phyloP scores from a whole-genome alignment of 257 asterid genomes.

The Asclepias syriaca region DNA sequence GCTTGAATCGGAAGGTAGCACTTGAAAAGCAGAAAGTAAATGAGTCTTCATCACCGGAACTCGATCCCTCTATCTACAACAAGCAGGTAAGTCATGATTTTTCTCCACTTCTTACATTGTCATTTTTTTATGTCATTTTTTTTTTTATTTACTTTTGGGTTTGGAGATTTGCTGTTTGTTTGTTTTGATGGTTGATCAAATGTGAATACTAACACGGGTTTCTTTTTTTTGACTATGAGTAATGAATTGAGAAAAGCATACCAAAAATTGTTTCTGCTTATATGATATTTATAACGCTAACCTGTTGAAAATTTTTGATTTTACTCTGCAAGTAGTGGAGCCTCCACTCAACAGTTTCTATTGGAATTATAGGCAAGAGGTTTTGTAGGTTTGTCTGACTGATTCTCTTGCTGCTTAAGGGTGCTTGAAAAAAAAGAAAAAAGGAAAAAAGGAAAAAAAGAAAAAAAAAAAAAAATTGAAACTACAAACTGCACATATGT shows the following conservation, averaged over 20 bases:
- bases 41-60: slow-evolving; percentile 26
- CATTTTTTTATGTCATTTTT: not conserved
- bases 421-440: not conserved
- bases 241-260: not conserved
- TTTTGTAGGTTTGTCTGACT: not conserved
- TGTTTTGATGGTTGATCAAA: not conserved
- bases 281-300: not conserved
- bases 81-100: slow-evolving; percentile 48
- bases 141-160: not conserved
- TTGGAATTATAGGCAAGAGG: not conserved
- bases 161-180: not conserved
- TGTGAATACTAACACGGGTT: not conserved
- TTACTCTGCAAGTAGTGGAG: not conserved
- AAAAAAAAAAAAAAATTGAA: not conserved
- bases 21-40: slow-evolving; percentile 28
- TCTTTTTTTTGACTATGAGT: not conserved
- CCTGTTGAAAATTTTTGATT: not conserved
- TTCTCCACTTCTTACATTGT: not conserved
- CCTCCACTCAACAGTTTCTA: not conserved
- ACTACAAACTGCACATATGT: not conserved
- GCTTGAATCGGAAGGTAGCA: slow-evolving; percentile 40
- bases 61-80: slow-evolving; percentile 36
- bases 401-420: not conserved
- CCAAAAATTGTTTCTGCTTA: not conserved
- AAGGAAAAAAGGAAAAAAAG: no score